Percentiles rank a stretch among this genome's conserved stretches.
Conservation (phyloP, 371 early-diverging fungal genomes). For the Dichotomocladium elegans region DNA sequence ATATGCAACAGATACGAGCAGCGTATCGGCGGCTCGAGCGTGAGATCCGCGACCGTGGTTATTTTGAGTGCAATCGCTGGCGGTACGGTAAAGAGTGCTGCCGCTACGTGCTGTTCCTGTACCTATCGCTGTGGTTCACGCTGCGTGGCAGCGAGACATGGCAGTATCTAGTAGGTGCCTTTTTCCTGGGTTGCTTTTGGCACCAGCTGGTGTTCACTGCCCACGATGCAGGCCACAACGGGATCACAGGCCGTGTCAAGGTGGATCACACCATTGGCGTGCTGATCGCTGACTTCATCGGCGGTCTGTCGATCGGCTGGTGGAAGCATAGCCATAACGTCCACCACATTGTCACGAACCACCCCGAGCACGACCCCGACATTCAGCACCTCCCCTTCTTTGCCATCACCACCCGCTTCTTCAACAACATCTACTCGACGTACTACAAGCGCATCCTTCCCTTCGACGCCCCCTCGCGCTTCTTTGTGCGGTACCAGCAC, state of each 20-base stretch:
- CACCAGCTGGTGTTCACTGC: constrained; percentile 91
- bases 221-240: constrained; percentile 94
- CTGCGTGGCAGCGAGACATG: constrained; percentile 56
- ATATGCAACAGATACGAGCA: constrained; percentile 41
- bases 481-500: constrained; percentile 82
- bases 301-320: constrained; percentile 93
- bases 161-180: constrained; percentile 60
- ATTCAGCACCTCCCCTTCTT: constrained; percentile 96
- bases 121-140: constrained; percentile 59
- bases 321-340: constrained; percentile 96
- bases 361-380: constrained; percentile 93
- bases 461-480: constrained; percentile 74
- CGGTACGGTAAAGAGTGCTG: constrained; percentile 73
- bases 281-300: constrained; percentile 73
- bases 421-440: constrained; percentile 84
- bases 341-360: constrained; percentile 89
- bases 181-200: constrained; percentile 78
- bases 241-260: constrained; percentile 72
- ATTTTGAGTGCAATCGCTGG: constrained; percentile 73
- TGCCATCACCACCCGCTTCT: constrained; percentile 80
- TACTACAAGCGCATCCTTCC: constrained; percentile 80
- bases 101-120: constrained; percentile 63
- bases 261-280: constrained; percentile 84
- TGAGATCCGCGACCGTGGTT: constrained; percentile 54
- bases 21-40: constrained; percentile 66